Evolutionary conservation across 1,284 basidiomycete species (phyloP).

Genomic region (Psilocybe mexicana): DNA sequence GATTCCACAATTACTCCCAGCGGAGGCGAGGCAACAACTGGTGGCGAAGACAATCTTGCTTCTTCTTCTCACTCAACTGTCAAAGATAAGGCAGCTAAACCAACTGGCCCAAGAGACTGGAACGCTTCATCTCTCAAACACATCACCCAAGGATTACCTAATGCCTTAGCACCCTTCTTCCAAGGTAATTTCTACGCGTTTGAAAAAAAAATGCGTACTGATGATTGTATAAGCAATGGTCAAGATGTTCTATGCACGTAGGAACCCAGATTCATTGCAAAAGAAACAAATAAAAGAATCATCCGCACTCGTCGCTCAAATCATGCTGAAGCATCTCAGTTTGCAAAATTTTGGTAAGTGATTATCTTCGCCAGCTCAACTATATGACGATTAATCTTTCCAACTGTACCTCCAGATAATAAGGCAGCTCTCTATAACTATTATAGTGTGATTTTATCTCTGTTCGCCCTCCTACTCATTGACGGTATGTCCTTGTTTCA

Average conservation of each 20-base stretch:
- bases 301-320: conserved; percentile 67
- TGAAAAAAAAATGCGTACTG: background rate
- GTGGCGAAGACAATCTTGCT: conserved; percentile 32
- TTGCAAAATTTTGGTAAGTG: conserved; percentile 55
- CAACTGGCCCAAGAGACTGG: conserved; percentile 50
- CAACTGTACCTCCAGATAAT: conserved; percentile 42
- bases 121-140: conserved; percentile 84
- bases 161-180: conserved; percentile 82
- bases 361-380: background rate
- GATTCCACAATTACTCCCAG: conserved; percentile 27
- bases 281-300: conserved; percentile 77
- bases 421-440: conserved; percentile 60
- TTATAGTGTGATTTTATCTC: conserved; percentile 76
- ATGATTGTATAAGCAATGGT: conserved; percentile 64
- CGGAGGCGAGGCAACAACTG: conserved; percentile 35
- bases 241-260: conserved; percentile 84
- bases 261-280: conserved; percentile 75
- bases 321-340: conserved; percentile 75
- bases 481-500: conserved; percentile 59
- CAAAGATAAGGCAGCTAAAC: conserved; percentile 34
- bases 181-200: conserved; percentile 59
- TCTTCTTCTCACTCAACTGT: conserved; percentile 17
- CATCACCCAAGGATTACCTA: conserved; percentile 79
- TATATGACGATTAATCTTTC: background rate
- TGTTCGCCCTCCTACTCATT: conserved; percentile 74